Evolutionary conservation across 1,139 yeast species (phyloP).

Genomic region (Debaryomyces fabryi): DNA sequence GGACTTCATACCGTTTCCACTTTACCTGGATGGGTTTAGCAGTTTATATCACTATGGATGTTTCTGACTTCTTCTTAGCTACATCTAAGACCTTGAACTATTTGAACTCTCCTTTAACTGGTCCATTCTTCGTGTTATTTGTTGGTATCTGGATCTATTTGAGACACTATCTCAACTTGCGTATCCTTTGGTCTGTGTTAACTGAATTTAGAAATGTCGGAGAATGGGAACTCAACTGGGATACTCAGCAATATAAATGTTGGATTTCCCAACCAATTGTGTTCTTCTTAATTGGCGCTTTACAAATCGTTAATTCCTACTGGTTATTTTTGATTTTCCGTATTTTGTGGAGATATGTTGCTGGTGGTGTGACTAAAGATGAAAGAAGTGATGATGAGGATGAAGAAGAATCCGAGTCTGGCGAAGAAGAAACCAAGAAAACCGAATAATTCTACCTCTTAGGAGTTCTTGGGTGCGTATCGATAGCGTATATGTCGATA

Average conservation of each 20-base stretch:
- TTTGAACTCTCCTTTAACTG: constrained; percentile 64
- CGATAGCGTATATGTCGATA: not conserved
- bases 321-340: constrained; percentile 86
- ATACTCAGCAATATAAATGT: constrained; percentile 94
- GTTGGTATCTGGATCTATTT: constrained; percentile 79
- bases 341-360: constrained; percentile 65
- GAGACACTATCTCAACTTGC: constrained; percentile 83
- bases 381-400: constrained; percentile 90
- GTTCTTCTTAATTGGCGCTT: constrained; percentile 70
- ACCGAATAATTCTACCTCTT: constrained; percentile 18
- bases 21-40: constrained; percentile 95
- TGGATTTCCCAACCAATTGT: constrained; percentile 93
- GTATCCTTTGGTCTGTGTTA: constrained; percentile 81
- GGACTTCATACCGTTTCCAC: constrained; percentile 91
- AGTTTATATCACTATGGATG: constrained; percentile 92
- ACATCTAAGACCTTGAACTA: constrained; percentile 83
- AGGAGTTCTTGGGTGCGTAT: not conserved
- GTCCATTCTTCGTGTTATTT: constrained; percentile 70
- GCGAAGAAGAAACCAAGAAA: constrained; percentile 27
- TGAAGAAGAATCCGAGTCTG: constrained; percentile 43
- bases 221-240: constrained; percentile 78
- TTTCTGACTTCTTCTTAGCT: constrained; percentile 88
- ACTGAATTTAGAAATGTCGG: constrained; percentile 90
- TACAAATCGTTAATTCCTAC: constrained; percentile 82
- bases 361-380: constrained; percentile 67